Conservation (phyloP, 768 basidiomycete genomes). For the Kwoniella sp. region DNA sequence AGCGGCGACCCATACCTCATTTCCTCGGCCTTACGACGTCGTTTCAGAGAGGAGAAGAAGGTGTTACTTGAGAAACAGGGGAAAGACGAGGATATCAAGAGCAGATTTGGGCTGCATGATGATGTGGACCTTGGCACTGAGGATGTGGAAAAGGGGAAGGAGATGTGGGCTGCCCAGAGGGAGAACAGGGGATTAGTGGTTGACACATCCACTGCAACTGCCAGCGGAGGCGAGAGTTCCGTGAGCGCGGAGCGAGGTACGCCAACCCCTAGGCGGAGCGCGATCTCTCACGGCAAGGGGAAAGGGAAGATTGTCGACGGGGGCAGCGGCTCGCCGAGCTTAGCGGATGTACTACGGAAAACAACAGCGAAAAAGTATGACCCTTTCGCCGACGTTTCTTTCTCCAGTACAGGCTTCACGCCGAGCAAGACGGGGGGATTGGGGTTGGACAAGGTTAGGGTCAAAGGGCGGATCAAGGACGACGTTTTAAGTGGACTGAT, state of each 20-base stretch:
- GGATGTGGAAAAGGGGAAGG: constrained; percentile 62
- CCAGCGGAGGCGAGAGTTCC: constrained; percentile 1
- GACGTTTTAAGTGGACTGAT: not conserved
- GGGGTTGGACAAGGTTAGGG: constrained; percentile 8
- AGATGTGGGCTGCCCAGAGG: constrained; percentile 61
- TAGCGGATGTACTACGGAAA: constrained; percentile 34
- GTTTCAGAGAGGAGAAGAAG: constrained; percentile 86
- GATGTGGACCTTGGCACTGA: constrained; percentile 65
- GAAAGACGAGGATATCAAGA: constrained; percentile 72
- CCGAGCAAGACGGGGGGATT: not conserved
- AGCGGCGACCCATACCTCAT: constrained; percentile 84
- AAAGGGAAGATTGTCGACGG: constrained; percentile 15
- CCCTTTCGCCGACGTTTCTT: constrained; percentile 37
- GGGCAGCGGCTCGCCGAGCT: constrained; percentile 2
- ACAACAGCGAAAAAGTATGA: constrained; percentile 50
- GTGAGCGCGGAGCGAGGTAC: not conserved
- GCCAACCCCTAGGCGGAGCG: not conserved
- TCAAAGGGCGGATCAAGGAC: constrained; percentile 37
- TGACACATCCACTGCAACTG: not conserved
- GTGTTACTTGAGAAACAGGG: constrained; percentile 68
- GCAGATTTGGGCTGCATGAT: constrained; percentile 74
- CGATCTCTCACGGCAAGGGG: constrained; percentile 10
- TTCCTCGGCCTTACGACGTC: constrained; percentile 72
- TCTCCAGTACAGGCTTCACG: constrained; percentile 6
- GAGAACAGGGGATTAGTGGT: constrained; percentile 57